Base-by-base conservation (phyloP, 345 rosid genomes). In the Erysimum cheiranthoides region DNA sequence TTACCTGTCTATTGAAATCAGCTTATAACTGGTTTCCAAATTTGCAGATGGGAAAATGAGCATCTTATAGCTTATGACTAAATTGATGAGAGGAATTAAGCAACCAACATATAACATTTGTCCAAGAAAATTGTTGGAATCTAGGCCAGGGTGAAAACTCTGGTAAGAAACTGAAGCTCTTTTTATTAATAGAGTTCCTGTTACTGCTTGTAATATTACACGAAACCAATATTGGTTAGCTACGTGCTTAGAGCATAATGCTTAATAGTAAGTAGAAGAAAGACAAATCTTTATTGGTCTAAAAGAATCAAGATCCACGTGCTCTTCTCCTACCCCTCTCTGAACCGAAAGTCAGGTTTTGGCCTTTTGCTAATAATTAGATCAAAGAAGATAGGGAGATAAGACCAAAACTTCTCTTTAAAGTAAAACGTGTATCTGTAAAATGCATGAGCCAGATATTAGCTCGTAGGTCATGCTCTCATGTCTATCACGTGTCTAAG, bases 401-500 rank as follows among this genome's bases (percentile, higher is more conserved):
- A 70, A 77, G 80, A 70, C 60, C 71, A 45, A 18, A 18, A 63
- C 36, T 64, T 66, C 3, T 28, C 66, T 77, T 63, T 77, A 52
- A 73, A 73, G 81, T 9, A 8, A 18, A 75, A 30, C 75, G 8
- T 53, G 75, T 16, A 70, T 56, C 76, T 77, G 80, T 77, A 65
- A 77, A 71, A 71, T 50, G 76, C 72, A 77, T 21, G 31, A 36
- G 76, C 76, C 76, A 77, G 76, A 65, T 31, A 71, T 64, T 54
- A 10, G 21, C 43, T 77, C 43, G 61, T 77, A 56, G 81, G 68
- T 72, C 42, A 50, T 71, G 17, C 52, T 73, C 73, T 78, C 81
- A 52, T 60, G 78, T 72, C 78, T 18, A 78, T 73, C 81, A 78
- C 70, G 81, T 73, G 81, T 66, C 66, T 52, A 54, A 47, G 34